Evolutionary conservation across 331 rosid species (phyloP).

Genomic region (Spiraea crenata): DNA sequence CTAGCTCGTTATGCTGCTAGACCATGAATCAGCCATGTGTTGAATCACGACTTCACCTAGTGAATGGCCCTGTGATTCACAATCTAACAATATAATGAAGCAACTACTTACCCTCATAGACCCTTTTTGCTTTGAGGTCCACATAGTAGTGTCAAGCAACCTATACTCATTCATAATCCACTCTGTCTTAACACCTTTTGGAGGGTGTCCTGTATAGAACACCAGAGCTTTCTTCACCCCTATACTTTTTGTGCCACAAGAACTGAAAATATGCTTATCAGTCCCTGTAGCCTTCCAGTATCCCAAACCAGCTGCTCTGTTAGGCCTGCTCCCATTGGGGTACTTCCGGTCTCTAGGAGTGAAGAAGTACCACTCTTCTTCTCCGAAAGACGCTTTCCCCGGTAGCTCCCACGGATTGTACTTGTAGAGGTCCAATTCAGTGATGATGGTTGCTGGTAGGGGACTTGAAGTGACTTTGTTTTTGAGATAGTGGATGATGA

Average conservation of each 20-base stretch:
- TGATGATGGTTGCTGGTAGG: conserved; percentile 59
- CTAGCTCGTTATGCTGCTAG: background rate
- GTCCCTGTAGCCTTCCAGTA: conserved; percentile 84
- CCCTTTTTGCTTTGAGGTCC: conserved; percentile 39
- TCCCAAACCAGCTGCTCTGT: conserved; percentile 69
- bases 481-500: conserved; percentile 60
- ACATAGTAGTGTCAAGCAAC: conserved; percentile 47
- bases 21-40: background rate
- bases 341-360: conserved; percentile 74
- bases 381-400: conserved; percentile 58
- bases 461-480: conserved; percentile 62
- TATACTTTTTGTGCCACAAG: conserved; percentile 55
- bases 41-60: background rate
- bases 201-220: conserved; percentile 67
- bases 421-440: conserved; percentile 70
- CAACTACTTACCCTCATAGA: conserved; percentile 60
- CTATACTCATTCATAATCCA: conserved; percentile 84
- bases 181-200: conserved; percentile 63
- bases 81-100: background rate
- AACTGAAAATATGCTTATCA: conserved; percentile 63
- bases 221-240: conserved; percentile 77
- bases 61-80: background rate
- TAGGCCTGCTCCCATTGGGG: conserved; percentile 78
- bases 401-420: conserved; percentile 77
- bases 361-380: conserved; percentile 74